Evolutionary conservation across 2,329 filamentous ascomycete genomes (phyloP).

Genomic region (Colletotrichum horii): DNA sequence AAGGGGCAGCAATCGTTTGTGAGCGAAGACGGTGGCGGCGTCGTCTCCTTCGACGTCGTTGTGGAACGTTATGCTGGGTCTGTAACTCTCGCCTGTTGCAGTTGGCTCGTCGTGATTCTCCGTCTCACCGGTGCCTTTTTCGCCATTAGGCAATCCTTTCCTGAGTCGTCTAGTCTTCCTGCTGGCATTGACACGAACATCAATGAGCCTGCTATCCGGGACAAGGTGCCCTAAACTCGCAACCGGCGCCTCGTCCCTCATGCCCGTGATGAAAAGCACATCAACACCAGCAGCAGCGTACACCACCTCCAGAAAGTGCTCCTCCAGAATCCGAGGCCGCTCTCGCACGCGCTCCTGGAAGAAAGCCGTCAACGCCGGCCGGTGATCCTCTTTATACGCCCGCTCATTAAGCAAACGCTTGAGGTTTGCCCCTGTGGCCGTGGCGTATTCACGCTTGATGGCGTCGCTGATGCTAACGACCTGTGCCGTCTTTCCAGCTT

Average conservation of each 20-base stretch:
- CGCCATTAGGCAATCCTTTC: not conserved
- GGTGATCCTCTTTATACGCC: constrained; percentile 66
- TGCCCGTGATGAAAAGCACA: constrained; percentile 66
- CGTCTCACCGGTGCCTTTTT: not conserved
- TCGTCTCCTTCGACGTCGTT: constrained; percentile 53
- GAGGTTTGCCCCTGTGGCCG: constrained; percentile 50
- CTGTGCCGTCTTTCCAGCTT: constrained; percentile 35
- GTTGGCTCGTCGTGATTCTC: not conserved
- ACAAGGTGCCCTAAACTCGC: constrained; percentile 59
- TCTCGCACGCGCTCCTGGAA: constrained; percentile 49
- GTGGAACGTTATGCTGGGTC: constrained; percentile 52
- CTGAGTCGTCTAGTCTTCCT: constrained; percentile 34
- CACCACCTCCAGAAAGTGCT: constrained; percentile 57
- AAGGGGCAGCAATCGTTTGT: constrained; percentile 47
- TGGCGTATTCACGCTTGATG: constrained; percentile 63
- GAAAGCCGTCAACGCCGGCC: constrained; percentile 54
- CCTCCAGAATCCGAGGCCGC: constrained; percentile 51
- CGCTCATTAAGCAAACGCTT: constrained; percentile 56
- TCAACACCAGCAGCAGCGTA: constrained; percentile 45
- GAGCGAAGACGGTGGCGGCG: constrained; percentile 43
- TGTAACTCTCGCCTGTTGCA: constrained; percentile 26
- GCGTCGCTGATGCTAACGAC: constrained; percentile 61
- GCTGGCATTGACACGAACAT: constrained; percentile 53
- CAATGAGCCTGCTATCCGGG: constrained; percentile 55
- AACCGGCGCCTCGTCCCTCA: constrained; percentile 66